These are phyloP conservation scores for Dactylonectria estremocensis DNA, from an alignment of 2,329 filamentous ascomycete genomes.

Conservation along the genomic window DNA sequence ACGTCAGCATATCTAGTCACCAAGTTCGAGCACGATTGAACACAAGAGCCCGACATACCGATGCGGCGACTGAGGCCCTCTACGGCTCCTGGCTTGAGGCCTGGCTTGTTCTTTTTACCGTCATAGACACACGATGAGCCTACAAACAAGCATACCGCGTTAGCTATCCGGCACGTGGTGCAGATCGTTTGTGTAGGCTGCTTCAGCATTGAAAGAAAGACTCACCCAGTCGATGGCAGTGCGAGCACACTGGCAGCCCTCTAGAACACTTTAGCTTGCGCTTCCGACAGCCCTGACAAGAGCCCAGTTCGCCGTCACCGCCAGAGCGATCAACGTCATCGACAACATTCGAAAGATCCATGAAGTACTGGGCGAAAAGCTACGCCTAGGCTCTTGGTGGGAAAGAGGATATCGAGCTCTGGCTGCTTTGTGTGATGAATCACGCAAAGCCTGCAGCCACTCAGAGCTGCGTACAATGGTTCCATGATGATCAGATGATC, in stretches of 20 bases:
- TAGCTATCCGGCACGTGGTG: background rate
- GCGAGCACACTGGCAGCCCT: constrained; percentile 40
- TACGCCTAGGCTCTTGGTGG: too few relatives aligned
- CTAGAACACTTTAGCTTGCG: constrained; percentile 42
- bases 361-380: background rate
- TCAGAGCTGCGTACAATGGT: background rate
- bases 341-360: background rate
- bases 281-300: constrained; percentile 42
- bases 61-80: constrained; percentile 27
- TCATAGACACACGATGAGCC: constrained; percentile 29
- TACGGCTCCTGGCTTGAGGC: constrained; percentile 28
- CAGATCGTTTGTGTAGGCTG: background rate
- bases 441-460: background rate
- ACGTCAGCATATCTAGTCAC: background rate
- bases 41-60: constrained; percentile 1
- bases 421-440: background rate
- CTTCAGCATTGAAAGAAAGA: background rate
- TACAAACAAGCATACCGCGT: constrained; percentile 1
- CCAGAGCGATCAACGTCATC: constrained; percentile 9
- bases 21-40: background rate
- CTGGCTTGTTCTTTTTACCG: constrained; percentile 33
- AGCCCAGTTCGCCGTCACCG: constrained; percentile 17
- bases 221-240: constrained; percentile 39
- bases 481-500: constrained; percentile 1
- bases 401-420: background rate